These are phyloP conservation scores for Mycena sp. DNA, from an alignment of 1,284 basidiomycete genomes.

Conservation along the genomic window DNA sequence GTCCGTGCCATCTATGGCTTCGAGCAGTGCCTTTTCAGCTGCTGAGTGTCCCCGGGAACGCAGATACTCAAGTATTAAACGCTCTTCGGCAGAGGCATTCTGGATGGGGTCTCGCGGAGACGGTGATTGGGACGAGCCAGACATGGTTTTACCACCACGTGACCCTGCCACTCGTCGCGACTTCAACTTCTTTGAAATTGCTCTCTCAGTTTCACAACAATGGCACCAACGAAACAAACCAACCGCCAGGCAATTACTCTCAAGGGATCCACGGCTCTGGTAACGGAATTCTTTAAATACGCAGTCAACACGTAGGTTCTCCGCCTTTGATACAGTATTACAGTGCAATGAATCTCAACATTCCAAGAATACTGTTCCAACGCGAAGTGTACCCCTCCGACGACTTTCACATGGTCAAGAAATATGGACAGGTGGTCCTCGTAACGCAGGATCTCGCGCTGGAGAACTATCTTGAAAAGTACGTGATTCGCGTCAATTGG, in stretches of 20 bases:
- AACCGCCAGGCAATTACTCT: constrained; percentile 87
- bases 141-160: constrained; percentile 33
- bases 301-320: constrained; percentile 90
- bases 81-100: constrained; percentile 55
- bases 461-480: constrained; percentile 91
- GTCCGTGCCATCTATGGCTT: constrained; percentile 68
- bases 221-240: constrained; percentile 52
- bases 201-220: no score
- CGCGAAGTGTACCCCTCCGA: constrained; percentile 97
- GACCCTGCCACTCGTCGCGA: constrained; percentile 10
- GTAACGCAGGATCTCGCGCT: constrained; percentile 93
- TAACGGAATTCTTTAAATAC: constrained; percentile 99
- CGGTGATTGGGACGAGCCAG: constrained; percentile 54
- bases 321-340: no score
- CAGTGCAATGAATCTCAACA: constrained; percentile 2
- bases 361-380: constrained; percentile 90
- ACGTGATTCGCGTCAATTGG: constrained; percentile 30
- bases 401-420: constrained; percentile 99
- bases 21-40: constrained; percentile 79
- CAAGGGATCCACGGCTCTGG: constrained; percentile 94
- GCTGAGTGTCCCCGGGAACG: constrained; percentile 82
- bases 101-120: constrained; percentile 50
- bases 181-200: background rate
- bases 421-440: constrained; percentile 96
- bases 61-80: constrained; percentile 86